Conservation (phyloP, 805 yeast genomes). For the Yamadazyma laniorum region DNA sequence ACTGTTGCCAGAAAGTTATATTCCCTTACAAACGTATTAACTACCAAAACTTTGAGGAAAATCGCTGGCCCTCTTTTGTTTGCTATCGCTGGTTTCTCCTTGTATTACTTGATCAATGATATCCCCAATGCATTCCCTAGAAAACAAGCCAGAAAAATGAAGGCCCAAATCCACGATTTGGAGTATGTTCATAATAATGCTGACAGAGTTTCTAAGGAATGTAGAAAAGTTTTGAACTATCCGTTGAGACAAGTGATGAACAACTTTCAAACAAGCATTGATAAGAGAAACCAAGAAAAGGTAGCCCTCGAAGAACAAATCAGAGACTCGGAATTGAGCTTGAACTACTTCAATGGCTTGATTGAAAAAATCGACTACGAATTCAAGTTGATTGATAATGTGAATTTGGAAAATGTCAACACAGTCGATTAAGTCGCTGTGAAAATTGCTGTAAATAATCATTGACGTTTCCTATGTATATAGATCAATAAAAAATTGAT, state of each 20-base stretch:
- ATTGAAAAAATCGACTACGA: conserved; percentile 45
- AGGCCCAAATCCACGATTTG: conserved; percentile 54
- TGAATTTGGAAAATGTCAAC: conserved; percentile 44
- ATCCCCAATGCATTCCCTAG: conserved; percentile 88
- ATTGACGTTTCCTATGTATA: conserved; percentile 17
- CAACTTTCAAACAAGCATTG: conserved; percentile 64
- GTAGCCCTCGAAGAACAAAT: conserved; percentile 52
- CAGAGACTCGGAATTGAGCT: conserved; percentile 54
- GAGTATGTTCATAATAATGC: conserved; percentile 83
- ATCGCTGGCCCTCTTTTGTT: conserved; percentile 55
- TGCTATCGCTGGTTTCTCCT: conserved; percentile 50
- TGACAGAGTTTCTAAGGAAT: conserved; percentile 74
- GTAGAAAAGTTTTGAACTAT: conserved; percentile 71
- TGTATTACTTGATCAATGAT: conserved; percentile 68
- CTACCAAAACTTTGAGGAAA: conserved; percentile 39
- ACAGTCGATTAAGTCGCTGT: conserved; percentile 35
- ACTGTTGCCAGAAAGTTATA: conserved; percentile 39
- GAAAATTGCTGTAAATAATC: conserved; percentile 4
- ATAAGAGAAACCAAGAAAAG: conserved; percentile 57
- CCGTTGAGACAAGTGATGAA: conserved; percentile 82
- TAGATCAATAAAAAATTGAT: conserved; percentile 26
- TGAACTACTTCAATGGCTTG: conserved; percentile 53
- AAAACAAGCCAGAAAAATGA: conserved; percentile 73
- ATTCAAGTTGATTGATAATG: conserved; percentile 36
- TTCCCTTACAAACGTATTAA: conserved; percentile 34